A percentile compares a stretch with the other conserved stretches of the same genome.
These are phyloP conservation scores for Suillus ampliporus DNA, from an alignment of 768 basidiomycete genomes.

Conservation along the genomic window DNA sequence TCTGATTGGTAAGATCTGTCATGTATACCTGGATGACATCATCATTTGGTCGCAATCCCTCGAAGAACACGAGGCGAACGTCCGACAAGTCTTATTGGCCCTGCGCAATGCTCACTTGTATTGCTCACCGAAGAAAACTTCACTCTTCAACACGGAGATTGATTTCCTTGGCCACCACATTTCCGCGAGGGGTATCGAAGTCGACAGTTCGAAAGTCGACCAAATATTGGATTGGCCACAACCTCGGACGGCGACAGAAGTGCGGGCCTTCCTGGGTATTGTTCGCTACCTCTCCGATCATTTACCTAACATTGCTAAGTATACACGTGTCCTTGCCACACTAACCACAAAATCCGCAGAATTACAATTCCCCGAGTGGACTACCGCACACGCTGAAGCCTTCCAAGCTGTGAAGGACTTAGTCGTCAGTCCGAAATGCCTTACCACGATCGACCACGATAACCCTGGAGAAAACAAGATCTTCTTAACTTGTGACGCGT, in stretches of 20 bases:
- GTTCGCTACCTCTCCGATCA: conserved; percentile 37
- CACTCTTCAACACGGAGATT: conserved; percentile 26
- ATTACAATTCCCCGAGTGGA: conserved; percentile 34
- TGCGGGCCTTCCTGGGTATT: conserved; percentile 29
- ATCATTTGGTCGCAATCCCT: conserved; percentile 34
- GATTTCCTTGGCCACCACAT: conserved; percentile 29
- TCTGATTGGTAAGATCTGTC: conserved; percentile 22
- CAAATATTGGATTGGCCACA: conserved; percentile 36
- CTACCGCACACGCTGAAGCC: not conserved
- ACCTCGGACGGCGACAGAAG: conserved; percentile 25
- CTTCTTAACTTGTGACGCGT: no score
- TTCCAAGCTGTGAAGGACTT: not conserved
- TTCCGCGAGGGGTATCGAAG: conserved; percentile 32
- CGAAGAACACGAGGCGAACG: conserved; percentile 27
- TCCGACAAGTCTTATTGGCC: conserved; percentile 20
- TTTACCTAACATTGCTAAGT: conserved; percentile 28
- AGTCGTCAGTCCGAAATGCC: no score
- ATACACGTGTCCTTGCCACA: conserved; percentile 15
- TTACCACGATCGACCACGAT: no score
- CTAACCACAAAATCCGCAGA: conserved; percentile 30
- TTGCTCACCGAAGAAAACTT: conserved; percentile 31
- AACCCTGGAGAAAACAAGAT: no score
- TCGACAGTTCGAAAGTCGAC: conserved; percentile 15
- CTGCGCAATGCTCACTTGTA: conserved; percentile 26
- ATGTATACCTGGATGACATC: conserved; percentile 27